Conservation (phyloP, 2,329 filamentous ascomycete species). For the Pseudocercospora crystallina region DNA sequence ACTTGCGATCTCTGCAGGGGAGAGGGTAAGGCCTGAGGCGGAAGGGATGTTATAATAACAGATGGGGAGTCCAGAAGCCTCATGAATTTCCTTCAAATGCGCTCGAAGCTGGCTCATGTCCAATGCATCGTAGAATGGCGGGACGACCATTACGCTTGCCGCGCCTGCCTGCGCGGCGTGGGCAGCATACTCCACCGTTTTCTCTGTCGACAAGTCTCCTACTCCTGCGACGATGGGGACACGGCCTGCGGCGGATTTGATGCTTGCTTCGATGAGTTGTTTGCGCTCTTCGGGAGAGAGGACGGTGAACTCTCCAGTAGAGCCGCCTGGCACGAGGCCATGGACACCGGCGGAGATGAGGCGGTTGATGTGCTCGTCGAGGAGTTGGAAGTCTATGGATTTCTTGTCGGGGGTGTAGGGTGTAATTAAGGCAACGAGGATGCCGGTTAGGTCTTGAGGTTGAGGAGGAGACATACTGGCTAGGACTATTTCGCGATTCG, state of each 20-base stretch:
- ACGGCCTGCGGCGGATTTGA: constrained; percentile 42
- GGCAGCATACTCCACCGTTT: constrained; percentile 42
- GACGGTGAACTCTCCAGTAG: constrained; percentile 53
- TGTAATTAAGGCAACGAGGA: constrained; percentile 52
- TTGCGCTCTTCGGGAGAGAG: constrained; percentile 48
- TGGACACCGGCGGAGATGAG: constrained; percentile 49
- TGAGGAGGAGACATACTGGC: neutral
- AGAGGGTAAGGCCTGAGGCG: constrained; percentile 46
- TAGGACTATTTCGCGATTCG: neutral
- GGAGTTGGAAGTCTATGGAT: constrained; percentile 42
- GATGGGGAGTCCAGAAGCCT: constrained; percentile 44
- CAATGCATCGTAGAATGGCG: constrained; percentile 51
- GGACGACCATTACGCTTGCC: constrained; percentile 50
- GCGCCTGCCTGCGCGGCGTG: constrained; percentile 44
- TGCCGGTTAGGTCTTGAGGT: constrained; percentile 36
- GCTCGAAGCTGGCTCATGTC: constrained; percentile 43
- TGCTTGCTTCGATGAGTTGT: constrained; percentile 41
- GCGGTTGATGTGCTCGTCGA: constrained; percentile 48
- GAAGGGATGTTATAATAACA: constrained; percentile 55
- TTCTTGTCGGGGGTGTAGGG: constrained; percentile 47
- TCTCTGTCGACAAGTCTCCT: constrained; percentile 45
- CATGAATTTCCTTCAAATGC: constrained; percentile 44
- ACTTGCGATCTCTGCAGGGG: constrained; percentile 44
- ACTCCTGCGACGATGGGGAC: constrained; percentile 47
- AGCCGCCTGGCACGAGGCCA: constrained; percentile 53